These are phyloP conservation scores for Penicillium corylophilum DNA, from an alignment of 2,329 filamentous ascomycete species.

Conservation along the genomic window DNA sequence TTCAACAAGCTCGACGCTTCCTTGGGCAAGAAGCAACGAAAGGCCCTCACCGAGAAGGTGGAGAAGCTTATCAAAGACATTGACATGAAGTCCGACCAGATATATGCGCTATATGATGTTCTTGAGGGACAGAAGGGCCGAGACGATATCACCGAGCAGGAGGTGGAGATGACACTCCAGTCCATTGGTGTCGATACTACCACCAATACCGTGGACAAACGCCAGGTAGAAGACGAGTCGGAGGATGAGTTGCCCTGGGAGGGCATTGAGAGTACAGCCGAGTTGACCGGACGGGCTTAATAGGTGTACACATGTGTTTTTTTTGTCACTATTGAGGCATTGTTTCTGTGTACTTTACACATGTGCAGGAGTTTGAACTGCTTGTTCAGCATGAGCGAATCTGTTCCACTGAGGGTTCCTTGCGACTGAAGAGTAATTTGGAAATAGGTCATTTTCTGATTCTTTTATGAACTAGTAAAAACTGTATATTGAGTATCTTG, in stretches of 20 bases:
- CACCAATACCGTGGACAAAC: slow-evolving; percentile 27
- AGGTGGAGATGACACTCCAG: slow-evolving; percentile 63
- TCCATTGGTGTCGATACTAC: slow-evolving; percentile 41
- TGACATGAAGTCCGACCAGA: slow-evolving; percentile 72
- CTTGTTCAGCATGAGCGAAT: neutral
- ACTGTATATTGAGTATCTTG: neutral
- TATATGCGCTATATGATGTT: slow-evolving; percentile 81
- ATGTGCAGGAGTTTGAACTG: neutral
- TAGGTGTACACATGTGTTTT: neutral
- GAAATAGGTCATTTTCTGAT: neutral
- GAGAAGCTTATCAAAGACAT: slow-evolving; percentile 61
- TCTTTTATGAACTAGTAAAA: too few relatives aligned
- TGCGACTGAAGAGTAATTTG: neutral
- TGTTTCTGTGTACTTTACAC: slow-evolving; percentile 1
- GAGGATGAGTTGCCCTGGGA: slow-evolving; percentile 46
- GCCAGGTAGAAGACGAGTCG: slow-evolving; percentile 32
- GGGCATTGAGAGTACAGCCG: slow-evolving; percentile 44
- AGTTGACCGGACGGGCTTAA: slow-evolving; percentile 34
- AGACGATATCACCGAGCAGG: slow-evolving; percentile 61
- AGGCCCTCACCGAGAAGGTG: slow-evolving; percentile 61
- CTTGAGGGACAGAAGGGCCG: slow-evolving; percentile 74
- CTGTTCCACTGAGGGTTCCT: neutral
- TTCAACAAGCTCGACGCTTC: slow-evolving; percentile 69
- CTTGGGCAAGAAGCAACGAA: slow-evolving; percentile 63
- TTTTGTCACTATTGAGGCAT: neutral